Evolutionary conservation across 768 basidiomycete species (phyloP), one percentile per base, ranked within the genome.

Genomic region (Boletus sp.): DNA sequence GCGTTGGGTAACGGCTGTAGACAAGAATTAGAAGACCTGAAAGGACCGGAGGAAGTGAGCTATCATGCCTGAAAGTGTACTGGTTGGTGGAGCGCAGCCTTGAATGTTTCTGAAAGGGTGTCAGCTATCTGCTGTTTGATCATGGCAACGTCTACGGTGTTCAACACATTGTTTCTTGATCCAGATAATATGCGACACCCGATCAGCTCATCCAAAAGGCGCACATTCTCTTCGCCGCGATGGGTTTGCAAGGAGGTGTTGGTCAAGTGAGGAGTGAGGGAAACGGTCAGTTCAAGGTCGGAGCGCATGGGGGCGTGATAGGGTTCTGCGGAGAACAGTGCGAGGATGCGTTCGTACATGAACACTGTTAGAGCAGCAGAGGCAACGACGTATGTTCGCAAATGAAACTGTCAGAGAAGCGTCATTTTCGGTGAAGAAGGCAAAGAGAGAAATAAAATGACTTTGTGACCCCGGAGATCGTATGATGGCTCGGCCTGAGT

Each of bases 171-270:
- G 47, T 71, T 64, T 17, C 66, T 49, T 1, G 72, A 72, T 21
- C 47, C 59, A 40, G 76, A 75, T 17, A 87, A 63, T 46, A 90
- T 71, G 42, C 67, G 77, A 58, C 81, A 82, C 3, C 88, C 90
- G 27, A 84, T 67, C 7, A 98, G 77, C 67, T 98, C 95, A 54
- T 86, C 83, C 35, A 97, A 76, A 39, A 95, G 75, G 42, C 85
- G 80, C 5, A 98, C 93, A 38, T 79, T 79, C 43, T 80, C 79
- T 59, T 92, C 87, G 3, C 85, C 84, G 21, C 70, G 72, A 19
- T 83, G 77, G 3, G 70, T 77, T 69, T 97, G 96, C 14, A 97
- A 76, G 19, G 88, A 93, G 0, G 95, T 95, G 65, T 98, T 99
- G 42, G 96, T 98, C 19, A 98, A 76, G 72, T 98, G 95, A 4